Conservation (phyloP, 108 stramenopile species). For the Stephanodiscus triporus region DNA sequence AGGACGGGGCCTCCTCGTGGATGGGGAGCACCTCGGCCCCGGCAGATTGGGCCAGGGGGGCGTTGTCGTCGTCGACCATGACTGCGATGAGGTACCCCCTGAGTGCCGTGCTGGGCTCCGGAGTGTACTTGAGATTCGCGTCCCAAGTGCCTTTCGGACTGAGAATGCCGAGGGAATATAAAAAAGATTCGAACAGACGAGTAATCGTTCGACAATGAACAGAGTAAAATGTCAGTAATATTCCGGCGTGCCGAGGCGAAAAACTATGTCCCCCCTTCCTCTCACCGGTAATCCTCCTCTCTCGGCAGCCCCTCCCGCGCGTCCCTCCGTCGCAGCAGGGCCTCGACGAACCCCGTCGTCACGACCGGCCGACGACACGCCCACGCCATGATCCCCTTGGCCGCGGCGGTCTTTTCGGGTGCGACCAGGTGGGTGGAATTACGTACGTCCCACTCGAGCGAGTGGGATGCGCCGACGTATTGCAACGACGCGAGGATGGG, state of each 20-base stretch:
- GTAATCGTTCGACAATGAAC: neutral
- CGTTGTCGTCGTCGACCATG: constrained; percentile 46
- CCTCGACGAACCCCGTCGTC: constrained; percentile 32
- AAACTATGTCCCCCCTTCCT: neutral
- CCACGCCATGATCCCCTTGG: constrained; percentile 57
- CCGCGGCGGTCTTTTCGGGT: constrained; percentile 38
- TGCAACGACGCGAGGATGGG: constrained; percentile 28
- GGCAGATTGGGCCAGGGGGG: constrained; percentile 41
- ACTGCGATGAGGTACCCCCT: constrained; percentile 41
- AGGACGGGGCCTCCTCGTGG: constrained; percentile 20
- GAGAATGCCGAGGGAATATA: neutral
- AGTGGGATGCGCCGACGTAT: constrained; percentile 44
- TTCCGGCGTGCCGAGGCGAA: neutral
- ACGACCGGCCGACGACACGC: constrained; percentile 43
- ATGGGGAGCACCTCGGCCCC: constrained; percentile 41
- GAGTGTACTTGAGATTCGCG: constrained; percentile 14
- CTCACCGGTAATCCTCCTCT: constrained; percentile 40
- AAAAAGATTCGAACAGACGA: too few species aligned
- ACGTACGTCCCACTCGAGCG: constrained; percentile 39
- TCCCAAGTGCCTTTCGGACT: constrained; percentile 23
- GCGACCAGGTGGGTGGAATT: constrained; percentile 49
- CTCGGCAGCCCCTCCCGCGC: constrained; percentile 24
- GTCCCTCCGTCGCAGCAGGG: constrained; percentile 33
- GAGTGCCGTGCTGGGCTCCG: constrained; percentile 25
- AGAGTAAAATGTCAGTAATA: neutral